Evolutionary conservation across 257 asterid species (phyloP).

Genomic region (Petunia axillaris): DNA sequence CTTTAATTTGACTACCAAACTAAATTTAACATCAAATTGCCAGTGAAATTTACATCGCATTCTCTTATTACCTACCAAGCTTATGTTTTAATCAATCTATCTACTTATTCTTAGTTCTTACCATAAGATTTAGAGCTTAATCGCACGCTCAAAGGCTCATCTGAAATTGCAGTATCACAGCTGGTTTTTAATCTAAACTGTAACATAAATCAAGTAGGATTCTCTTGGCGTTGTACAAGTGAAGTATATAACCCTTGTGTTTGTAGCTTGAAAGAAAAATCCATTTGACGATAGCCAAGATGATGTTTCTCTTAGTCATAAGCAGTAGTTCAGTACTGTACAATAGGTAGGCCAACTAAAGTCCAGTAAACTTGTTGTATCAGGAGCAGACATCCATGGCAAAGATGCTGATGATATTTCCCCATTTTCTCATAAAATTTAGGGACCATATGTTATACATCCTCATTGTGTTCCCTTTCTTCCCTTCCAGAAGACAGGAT

Average conservation of each 20-base stretch:
- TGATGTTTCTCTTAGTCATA: background rate
- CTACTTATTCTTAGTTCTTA: background rate
- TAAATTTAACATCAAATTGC: background rate
- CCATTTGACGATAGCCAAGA: background rate
- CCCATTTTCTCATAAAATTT: conserved; percentile 28
- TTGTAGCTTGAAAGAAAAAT: background rate
- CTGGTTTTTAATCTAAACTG: background rate
- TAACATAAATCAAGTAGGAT: background rate
- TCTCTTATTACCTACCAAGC: background rate
- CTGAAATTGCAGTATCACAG: background rate
- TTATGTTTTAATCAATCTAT: background rate
- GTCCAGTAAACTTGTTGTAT: conserved; percentile 34
- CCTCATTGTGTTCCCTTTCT: conserved; percentile 51
- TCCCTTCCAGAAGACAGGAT: conserved; percentile 61
- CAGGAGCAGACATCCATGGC: conserved; percentile 21
- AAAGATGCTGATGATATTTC: conserved; percentile 25
- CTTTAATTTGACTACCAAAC: background rate
- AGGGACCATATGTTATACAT: conserved; percentile 49
- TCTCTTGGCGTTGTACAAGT: background rate
- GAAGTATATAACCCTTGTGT: background rate
- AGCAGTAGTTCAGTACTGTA: background rate
- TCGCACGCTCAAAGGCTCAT: too few relatives aligned
- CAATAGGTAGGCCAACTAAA: conserved; percentile 32
- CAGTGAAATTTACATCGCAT: background rate
- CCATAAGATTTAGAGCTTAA: too few relatives aligned